These are phyloP conservation scores for Xylaria multiplex DNA, from an alignment of 2,329 filamentous ascomycete genomes.

Conservation along the genomic window DNA sequence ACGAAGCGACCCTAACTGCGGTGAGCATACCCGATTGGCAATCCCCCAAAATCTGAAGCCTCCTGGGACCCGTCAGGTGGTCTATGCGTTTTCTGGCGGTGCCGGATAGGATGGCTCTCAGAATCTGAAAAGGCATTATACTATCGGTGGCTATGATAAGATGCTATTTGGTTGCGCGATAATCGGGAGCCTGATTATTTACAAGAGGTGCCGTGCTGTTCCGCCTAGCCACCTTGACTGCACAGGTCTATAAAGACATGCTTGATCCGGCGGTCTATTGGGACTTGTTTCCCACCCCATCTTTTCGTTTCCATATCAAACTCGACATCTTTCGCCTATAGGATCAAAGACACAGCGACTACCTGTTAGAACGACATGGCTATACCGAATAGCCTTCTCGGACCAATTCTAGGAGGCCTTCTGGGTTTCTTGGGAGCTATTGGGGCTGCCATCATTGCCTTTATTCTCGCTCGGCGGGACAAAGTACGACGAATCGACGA, in stretches of 20 bases:
- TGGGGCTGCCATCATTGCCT: constrained; percentile 25
- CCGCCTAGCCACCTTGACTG: constrained; percentile 9
- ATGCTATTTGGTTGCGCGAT: no score
- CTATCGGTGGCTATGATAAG: constrained; percentile 1
- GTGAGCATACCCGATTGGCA: constrained; percentile 18
- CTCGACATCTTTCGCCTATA: constrained; percentile 3
- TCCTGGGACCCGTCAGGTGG: constrained; percentile 7
- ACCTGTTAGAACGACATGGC: constrained; percentile 18
- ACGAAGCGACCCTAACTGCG: background rate
- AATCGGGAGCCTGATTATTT: constrained; percentile 2
- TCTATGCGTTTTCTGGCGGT: constrained; percentile 8
- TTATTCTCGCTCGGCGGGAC: constrained; percentile 10
- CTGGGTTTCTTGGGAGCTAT: constrained; percentile 27
- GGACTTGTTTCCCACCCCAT: constrained; percentile 10
- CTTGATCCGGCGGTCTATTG: constrained; percentile 3
- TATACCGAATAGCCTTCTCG: constrained; percentile 19
- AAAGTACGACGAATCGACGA: constrained; percentile 19
- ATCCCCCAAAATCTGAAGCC: constrained; percentile 22
- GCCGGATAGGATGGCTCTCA: constrained; percentile 20
- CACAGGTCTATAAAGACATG: background rate
- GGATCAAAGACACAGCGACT: constrained; percentile 13
- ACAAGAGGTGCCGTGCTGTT: constrained; percentile 9
- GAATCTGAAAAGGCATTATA: constrained; percentile 25
- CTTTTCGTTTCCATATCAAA: constrained; percentile 15
- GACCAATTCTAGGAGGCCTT: constrained; percentile 25